Conservation (phyloP, 371 early-diverging fungal genomes). For the Conidiobolus coronatus region DNA sequence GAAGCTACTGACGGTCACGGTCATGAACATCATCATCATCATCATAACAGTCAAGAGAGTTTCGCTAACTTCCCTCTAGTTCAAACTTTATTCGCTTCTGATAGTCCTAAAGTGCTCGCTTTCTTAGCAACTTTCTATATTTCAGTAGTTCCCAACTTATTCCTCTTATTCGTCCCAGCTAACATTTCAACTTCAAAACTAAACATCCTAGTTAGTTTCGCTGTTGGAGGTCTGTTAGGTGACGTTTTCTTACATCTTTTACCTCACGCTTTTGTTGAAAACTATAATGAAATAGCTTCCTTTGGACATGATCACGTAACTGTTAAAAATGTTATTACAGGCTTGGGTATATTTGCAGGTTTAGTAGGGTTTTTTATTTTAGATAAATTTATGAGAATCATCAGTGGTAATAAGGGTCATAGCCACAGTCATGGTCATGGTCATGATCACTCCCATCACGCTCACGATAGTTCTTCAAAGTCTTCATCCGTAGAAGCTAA, state of each 20-base stretch:
- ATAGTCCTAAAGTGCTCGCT: slow-evolving; percentile 37
- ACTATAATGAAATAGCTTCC: slow-evolving; percentile 13
- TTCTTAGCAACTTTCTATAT: slow-evolving; percentile 61
- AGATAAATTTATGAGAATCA: slow-evolving; percentile 63
- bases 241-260: slow-evolving; percentile 68
- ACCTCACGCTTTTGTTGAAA: slow-evolving; percentile 50
- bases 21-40: not conserved
- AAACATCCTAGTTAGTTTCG: slow-evolving; percentile 58
- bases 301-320: slow-evolving; percentile 13
- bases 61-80: not conserved
- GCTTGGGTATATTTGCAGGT: slow-evolving; percentile 49
- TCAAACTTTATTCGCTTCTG: slow-evolving; percentile 20
- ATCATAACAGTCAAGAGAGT: not conserved
- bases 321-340: slow-evolving; percentile 38
- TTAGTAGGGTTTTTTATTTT: slow-evolving; percentile 46
- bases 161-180: slow-evolving; percentile 59
- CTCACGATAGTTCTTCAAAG: slow-evolving; percentile 1
- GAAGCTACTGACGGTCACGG: not conserved
- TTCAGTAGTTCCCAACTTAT: slow-evolving; percentile 55
- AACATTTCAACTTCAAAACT: slow-evolving; percentile 42
- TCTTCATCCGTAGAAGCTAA: not conserved
- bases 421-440: slow-evolving; percentile 28
- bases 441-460: slow-evolving; percentile 12
- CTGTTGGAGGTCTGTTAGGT: slow-evolving; percentile 62
- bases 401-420: slow-evolving; percentile 32